Percentiles rank a stretch among this genome's conserved stretches.
Evolutionary conservation across 352 stramenopile genomes (phyloP).

Genomic region (Phytophthora cajani): DNA sequence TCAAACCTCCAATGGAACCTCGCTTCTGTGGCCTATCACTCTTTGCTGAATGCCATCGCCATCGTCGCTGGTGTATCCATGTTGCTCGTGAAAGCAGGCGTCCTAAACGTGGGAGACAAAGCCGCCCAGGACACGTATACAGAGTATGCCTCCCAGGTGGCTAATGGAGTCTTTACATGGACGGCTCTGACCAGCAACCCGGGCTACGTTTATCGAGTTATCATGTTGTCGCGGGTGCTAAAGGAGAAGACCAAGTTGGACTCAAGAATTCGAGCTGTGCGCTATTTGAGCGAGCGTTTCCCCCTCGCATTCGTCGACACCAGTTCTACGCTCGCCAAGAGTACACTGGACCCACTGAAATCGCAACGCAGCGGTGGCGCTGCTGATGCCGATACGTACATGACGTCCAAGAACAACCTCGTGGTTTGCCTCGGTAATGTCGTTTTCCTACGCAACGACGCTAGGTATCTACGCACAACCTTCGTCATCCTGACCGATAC

Average conservation of each 20-base stretch:
- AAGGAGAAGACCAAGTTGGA: neutral
- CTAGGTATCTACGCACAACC: constrained; percentile 3
- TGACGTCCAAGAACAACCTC: neutral
- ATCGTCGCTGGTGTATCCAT: constrained; percentile 1
- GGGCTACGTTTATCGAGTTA: neutral
- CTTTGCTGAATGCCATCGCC: constrained; percentile 6
- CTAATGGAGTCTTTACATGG: constrained; percentile 14
- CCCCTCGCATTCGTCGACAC: constrained; percentile 6
- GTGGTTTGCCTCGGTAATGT: neutral
- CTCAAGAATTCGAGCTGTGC: constrained; percentile 4
- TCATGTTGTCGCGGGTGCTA: constrained; percentile 12
- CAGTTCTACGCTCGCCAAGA: neutral
- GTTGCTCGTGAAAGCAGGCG: constrained; percentile 3
- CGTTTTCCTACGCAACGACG: constrained; percentile 9
- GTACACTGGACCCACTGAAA: neutral
- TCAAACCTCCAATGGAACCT: neutral
- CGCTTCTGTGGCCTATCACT: neutral
- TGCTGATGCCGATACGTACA: neutral
- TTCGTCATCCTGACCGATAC: constrained; percentile 12
- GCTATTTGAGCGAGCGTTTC: constrained; percentile 9
- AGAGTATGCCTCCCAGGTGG: constrained; percentile 8
- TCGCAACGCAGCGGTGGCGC: neutral
- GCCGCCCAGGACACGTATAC: constrained; percentile 4
- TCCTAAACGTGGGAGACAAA: constrained; percentile 7
- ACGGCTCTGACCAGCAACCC: constrained; percentile 8